A percentile compares a stretch with the other conserved stretches of the same genome.
phyloP scores from a whole-genome alignment of 257 asterid genomes.

The Nicotiana tabacum region DNA sequence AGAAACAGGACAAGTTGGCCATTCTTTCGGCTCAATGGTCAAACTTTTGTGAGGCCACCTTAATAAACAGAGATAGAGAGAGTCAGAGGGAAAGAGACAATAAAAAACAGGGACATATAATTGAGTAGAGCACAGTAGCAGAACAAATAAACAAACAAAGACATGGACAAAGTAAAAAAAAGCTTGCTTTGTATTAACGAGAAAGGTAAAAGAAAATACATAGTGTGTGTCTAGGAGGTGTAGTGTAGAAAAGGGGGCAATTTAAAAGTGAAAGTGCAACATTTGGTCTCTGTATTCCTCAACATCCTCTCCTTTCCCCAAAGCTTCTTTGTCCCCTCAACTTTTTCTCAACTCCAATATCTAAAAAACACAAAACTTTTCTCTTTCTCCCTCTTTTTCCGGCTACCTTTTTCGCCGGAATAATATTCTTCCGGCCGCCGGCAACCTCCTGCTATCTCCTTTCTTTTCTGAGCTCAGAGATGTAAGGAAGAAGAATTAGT shows the following conservation, averaged over 20 bases:
- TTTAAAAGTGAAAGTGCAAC: slow-evolving; percentile 53
- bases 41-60: background rate
- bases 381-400: slow-evolving; percentile 26
- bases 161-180: background rate
- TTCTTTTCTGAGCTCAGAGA: slow-evolving; percentile 12
- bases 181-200: background rate
- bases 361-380: background rate
- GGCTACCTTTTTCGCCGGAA: slow-evolving; percentile 27
- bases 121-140: background rate
- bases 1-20: background rate
- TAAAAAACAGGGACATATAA: slow-evolving; percentile 7
- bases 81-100: background rate
- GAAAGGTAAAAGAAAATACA: background rate
- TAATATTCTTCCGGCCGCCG: slow-evolving; percentile 4
- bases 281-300: slow-evolving; percentile 85
- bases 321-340: slow-evolving; percentile 62
- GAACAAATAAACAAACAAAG: background rate
- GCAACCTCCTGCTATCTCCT: slow-evolving; percentile 1
- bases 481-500: background rate
- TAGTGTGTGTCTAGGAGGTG: slow-evolving; percentile 45
- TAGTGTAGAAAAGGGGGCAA: slow-evolving; percentile 71
- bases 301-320: slow-evolving; percentile 78
- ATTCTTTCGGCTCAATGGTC: background rate
- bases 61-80: background rate
- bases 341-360: slow-evolving; percentile 5